Evolutionary conservation across 805 yeast genomes (phyloP).

Genomic region (Pichia membranifaciens): DNA sequence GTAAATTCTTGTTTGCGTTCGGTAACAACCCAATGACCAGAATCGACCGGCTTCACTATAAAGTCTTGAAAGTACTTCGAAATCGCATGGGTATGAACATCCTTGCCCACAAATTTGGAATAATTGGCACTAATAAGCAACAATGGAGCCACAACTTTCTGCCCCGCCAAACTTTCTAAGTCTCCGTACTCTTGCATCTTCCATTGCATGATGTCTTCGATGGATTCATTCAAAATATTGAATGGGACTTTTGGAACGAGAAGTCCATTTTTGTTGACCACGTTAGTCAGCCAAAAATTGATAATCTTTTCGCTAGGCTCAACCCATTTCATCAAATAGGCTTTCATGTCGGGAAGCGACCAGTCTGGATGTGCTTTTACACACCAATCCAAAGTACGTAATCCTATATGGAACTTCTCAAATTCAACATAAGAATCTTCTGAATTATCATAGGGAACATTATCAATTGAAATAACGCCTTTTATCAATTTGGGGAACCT

Average conservation of each 20-base stretch:
- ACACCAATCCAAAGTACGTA: conserved; percentile 15
- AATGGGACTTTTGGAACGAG: conserved; percentile 52
- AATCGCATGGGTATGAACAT: conserved; percentile 16
- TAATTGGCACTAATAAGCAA: conserved; percentile 71
- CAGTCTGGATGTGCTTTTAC: conserved; percentile 26
- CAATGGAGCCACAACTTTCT: conserved; percentile 60
- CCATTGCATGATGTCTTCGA: conserved; percentile 61
- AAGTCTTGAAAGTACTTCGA: conserved; percentile 53
- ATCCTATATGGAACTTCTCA: conserved; percentile 25
- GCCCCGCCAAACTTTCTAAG: conserved; percentile 22
- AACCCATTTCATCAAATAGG: conserved; percentile 49
- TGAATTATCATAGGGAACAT: conserved; percentile 68
- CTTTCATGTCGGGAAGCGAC: conserved; percentile 46
- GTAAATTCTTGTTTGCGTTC: conserved; percentile 76
- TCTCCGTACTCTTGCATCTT: conserved; percentile 25
- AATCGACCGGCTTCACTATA: conserved; percentile 59
- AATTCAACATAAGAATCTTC: conserved; percentile 24
- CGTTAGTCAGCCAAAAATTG: conserved; percentile 68
- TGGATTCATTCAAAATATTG: conserved; percentile 51
- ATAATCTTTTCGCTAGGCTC: conserved; percentile 57
- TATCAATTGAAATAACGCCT: conserved; percentile 67
- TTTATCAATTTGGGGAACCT: conserved; percentile 53
- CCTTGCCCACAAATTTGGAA: conserved; percentile 37
- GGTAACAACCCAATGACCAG: conserved; percentile 90
- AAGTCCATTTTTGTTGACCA: conserved; percentile 31